Evolutionary conservation across 441 rosid genomes (phyloP), one percentile per base, ranked within the genome.

Genomic region (Pelargonium australe): DNA sequence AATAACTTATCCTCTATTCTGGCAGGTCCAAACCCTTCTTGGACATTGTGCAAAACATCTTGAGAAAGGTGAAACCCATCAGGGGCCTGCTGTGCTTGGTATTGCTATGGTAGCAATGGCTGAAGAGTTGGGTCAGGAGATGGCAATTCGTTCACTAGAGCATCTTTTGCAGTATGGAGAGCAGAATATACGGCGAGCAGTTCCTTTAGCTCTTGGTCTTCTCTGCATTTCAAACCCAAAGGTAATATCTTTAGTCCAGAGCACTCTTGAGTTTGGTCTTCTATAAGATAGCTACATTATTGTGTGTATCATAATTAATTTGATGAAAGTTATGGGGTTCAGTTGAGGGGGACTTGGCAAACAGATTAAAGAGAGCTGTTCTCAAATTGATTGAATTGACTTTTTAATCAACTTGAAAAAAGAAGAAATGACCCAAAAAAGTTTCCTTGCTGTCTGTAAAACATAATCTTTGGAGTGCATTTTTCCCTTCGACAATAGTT

Each of bases 31-130:
- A 80, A 87, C 87, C 74, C 90, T 95, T 76, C 85, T 92, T 20
- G 90, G 87, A 68, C 88, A 87, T 75, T 95, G 98, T 77, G 88
- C 88, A 63, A 89, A 88, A 49, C 96, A 90, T 84, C 85, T 90
- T 43, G 96, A 87, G 74, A 90, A 89, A 72, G 91, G 90, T 60
- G 96, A 87, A 72, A 84, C 82, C 65, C 89, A 90, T 81, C 98
- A 95, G 79, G 99, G 96, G 49, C 90, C 96, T 60, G 99, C 97
- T 69, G 93, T 95, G 41, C 92, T 95, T 75, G 99, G 98, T 75
- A 85, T 95, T 75, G 97, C 98, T n/a, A 85, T 95, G 97, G 92
- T 95, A 16, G 96, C 98, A 65, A 95, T 95, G 97, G 95, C 96
- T 65, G 97, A 95, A 83, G 99, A 95, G 76, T 75, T 92, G 82